Evolutionary conservation across 257 asterid species (phyloP).

Genomic region (Salvia splendens): DNA sequence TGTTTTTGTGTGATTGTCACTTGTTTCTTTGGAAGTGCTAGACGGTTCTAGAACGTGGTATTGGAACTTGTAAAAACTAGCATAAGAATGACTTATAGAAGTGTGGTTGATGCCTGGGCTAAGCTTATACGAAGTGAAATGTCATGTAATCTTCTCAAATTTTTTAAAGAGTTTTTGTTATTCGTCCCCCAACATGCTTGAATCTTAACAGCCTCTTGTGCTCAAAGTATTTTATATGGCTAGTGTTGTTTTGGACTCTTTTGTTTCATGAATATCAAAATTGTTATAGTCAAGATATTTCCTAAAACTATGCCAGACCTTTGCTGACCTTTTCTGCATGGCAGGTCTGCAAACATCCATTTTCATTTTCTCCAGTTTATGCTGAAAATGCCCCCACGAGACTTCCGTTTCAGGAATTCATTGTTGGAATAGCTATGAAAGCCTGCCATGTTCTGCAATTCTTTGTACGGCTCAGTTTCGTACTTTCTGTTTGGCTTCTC

Average conservation of each 20-base stretch:
- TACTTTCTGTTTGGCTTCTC: constrained; percentile 96
- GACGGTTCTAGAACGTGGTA: background rate
- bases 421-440: constrained; percentile 89
- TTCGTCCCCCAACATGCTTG: background rate
- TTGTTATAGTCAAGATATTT: background rate
- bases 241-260: constrained; percentile 10
- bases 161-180: background rate
- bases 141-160: background rate
- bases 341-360: constrained; percentile 97
- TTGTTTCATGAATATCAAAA: background rate
- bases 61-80: constrained; percentile 10
- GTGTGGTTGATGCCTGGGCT: background rate
- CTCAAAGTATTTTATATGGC: constrained; percentile 3
- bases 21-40: background rate
- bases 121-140: background rate
- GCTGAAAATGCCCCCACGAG: constrained; percentile 92
- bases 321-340: constrained; percentile 15
- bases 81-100: constrained; percentile 7
- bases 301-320: constrained; percentile 14
- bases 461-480: constrained; percentile 89
- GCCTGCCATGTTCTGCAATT: constrained; percentile 91
- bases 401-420: constrained; percentile 87
- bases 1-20: background rate
- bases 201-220: background rate
- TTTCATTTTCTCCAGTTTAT: constrained; percentile 95